Base-by-base conservation (phyloP, 441 rosid species). In the Arabidopsis hybrid region DNA sequence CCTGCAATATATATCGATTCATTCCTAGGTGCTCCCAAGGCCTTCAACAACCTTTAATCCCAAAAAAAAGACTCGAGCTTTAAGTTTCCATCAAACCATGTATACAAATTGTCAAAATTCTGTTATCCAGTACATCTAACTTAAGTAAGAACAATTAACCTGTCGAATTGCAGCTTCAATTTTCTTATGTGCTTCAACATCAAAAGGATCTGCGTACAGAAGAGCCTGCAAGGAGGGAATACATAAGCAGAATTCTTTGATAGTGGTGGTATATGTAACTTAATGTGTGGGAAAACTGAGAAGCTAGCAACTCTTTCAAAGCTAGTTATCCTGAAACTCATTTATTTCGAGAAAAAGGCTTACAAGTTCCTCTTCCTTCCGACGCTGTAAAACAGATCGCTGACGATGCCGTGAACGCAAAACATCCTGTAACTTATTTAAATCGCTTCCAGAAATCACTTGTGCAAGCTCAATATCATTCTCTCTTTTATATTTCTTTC, bases 91-190 rank as follows among this genome's bases (percentile, higher is more conserved):
- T 68, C 68, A 42, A 60, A 51, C 17, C 9, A 21, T 26, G 12
- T 11, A 32, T 39, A 11, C 35, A 55, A 34, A 12, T 12, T 18
- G 32, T 42, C 13, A 47, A 36, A 56, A 34, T 2, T 14, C 17
- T 55, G 36, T 45, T 47, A n/a, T 63, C 16, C 21, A 18, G 9
- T 53, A 42, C 62, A 65, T 50, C 34, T 10, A 60, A 46, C 55
- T 36, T 5, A 9, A 60, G 65, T 31, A 72, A 72, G 55, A 53
- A 36, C 2, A 31, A 79, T 80, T 59, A 60, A 91, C 99, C 97
- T 92, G 99, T 9, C 86, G 92, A 80, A 95, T 95, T 75, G 97
- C 93, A 77, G 94, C 99, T 87, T 95, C 99, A 47, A 95, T 95
- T 85, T 92, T 95, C 88, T 77, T 92, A 71, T 95, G 99, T 68